Percentiles rank a stretch among this genome's conserved stretches.
phyloP scores from a whole-genome alignment of 345 rosid genomes.

The Salix koriyanagi region DNA sequence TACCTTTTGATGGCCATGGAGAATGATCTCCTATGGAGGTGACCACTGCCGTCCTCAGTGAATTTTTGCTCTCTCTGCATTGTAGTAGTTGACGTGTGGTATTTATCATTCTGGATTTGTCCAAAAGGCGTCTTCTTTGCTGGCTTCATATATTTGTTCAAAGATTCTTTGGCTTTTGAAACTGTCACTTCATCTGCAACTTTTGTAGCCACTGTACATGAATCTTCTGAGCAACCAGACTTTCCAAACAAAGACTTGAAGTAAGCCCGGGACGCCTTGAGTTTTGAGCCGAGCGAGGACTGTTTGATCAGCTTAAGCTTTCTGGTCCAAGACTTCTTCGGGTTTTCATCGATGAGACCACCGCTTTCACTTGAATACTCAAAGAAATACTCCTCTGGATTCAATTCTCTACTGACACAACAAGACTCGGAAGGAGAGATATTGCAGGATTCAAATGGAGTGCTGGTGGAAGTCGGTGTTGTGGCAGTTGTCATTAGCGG shows the following conservation, averaged over 20 bases:
- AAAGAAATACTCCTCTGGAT: slow-evolving; percentile 48
- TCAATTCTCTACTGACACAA: slow-evolving; percentile 67
- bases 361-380: slow-evolving; percentile 30
- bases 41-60: slow-evolving; percentile 18
- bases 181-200: slow-evolving; percentile 37
- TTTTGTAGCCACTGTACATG: slow-evolving; percentile 43
- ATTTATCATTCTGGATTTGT: slow-evolving; percentile 37
- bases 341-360: slow-evolving; percentile 29
- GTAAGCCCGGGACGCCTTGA: slow-evolving; percentile 74
- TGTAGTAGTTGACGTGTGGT: background rate
- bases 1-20: slow-evolving; percentile 26
- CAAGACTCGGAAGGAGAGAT: slow-evolving; percentile 73
- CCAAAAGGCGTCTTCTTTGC: slow-evolving; percentile 41
- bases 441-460: slow-evolving; percentile 86
- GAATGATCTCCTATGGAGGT: slow-evolving; percentile 27
- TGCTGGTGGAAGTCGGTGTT: slow-evolving; percentile 54
- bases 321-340: slow-evolving; percentile 64
- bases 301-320: slow-evolving; percentile 47
- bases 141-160: slow-evolving; percentile 22
- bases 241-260: slow-evolving; percentile 60
- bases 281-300: slow-evolving; percentile 50
- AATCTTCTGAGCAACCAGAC: slow-evolving; percentile 63
- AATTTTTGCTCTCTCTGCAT: slow-evolving; percentile 11
- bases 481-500: slow-evolving; percentile 48
- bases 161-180: slow-evolving; percentile 30